These are phyloP conservation scores for Zygosaccharomyces siamensis DNA, from an alignment of 805 yeast genomes.

Conservation along the genomic window DNA sequence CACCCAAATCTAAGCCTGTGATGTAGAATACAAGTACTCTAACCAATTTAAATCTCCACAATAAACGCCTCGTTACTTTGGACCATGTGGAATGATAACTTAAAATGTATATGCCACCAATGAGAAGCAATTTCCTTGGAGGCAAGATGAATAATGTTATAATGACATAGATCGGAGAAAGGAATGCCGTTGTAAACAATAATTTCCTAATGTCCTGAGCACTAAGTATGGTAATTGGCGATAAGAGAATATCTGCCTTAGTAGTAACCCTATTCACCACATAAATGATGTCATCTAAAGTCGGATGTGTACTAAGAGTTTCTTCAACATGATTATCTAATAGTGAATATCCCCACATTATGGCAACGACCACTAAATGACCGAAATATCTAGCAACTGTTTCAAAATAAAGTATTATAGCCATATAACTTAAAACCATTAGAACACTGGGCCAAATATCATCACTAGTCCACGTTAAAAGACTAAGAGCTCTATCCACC, in stretches of 20 bases:
- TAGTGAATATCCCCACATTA: slow-evolving; percentile 55
- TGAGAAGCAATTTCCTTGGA: slow-evolving; percentile 61
- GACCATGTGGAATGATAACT: slow-evolving; percentile 87
- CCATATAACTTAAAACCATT: slow-evolving; percentile 42
- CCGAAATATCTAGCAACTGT: slow-evolving; percentile 75
- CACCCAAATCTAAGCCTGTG: slow-evolving; percentile 79
- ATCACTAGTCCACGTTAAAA: slow-evolving; percentile 88
- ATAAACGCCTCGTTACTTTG: slow-evolving; percentile 70
- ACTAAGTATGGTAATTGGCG: slow-evolving; percentile 79
- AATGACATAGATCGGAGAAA: slow-evolving; percentile 79
- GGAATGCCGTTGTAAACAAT: slow-evolving; percentile 74
- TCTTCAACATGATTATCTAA: slow-evolving; percentile 52
- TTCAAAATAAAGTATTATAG: slow-evolving; percentile 73
- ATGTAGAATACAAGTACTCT: slow-evolving; percentile 71
- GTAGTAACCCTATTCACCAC: slow-evolving; percentile 68
- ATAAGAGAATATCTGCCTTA: slow-evolving; percentile 68
- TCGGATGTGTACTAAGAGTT: slow-evolving; percentile 63
- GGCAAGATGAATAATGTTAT: slow-evolving; percentile 61
- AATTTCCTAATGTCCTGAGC: slow-evolving; percentile 75
- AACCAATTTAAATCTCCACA: slow-evolving; percentile 75
- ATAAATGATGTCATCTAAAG: slow-evolving; percentile 80
- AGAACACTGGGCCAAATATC: slow-evolving; percentile 73
- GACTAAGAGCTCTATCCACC: slow-evolving; percentile 61
- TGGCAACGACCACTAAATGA: slow-evolving; percentile 63
- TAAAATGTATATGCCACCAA: slow-evolving; percentile 54